phyloP scores from a whole-genome alignment of 2,329 filamentous ascomycete genomes.

The Aspergillus fijiensis region DNA sequence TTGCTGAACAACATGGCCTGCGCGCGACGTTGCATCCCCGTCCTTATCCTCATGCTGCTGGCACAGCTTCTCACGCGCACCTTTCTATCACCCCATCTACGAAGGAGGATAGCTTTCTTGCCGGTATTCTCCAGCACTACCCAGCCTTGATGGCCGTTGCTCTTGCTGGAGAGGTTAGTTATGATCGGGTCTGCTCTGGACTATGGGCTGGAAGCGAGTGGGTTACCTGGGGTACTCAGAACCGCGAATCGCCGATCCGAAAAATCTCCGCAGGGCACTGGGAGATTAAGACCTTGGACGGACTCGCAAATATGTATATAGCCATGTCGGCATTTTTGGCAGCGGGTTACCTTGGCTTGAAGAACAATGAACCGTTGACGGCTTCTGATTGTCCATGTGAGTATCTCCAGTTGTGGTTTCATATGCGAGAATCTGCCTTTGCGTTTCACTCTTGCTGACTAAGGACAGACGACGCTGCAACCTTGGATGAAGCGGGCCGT shows the following conservation, averaged over 20 bases:
- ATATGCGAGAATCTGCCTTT: neutral
- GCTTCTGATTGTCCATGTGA: constrained; percentile 36
- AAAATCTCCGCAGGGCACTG: constrained; percentile 67
- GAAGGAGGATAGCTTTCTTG: constrained; percentile 65
- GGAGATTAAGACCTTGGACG: constrained; percentile 78
- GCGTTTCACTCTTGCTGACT: neutral
- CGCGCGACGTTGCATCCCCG: constrained; percentile 73
- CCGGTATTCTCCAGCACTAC: constrained; percentile 67
- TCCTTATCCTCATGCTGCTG: constrained; percentile 55
- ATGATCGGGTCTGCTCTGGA: constrained; percentile 67
- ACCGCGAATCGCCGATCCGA: constrained; percentile 72
- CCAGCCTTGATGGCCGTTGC: constrained; percentile 67
- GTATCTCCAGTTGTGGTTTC: constrained; percentile 2
- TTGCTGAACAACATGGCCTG: constrained; percentile 62
- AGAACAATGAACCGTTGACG: constrained; percentile 24
- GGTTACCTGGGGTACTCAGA: constrained; percentile 79
- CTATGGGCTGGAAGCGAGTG: constrained; percentile 76
- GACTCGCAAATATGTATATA: constrained; percentile 75
- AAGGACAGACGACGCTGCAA: constrained; percentile 35
- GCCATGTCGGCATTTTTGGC: constrained; percentile 62
- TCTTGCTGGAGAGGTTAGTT: constrained; percentile 65
- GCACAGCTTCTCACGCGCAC: constrained; percentile 69
- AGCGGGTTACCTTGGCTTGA: constrained; percentile 59
- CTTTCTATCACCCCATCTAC: constrained; percentile 53
- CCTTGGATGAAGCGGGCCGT: constrained; percentile 31